phyloP scores from a whole-genome alignment of 2,329 filamentous ascomycete genomes.

The Neonectria neomacrospora region DNA sequence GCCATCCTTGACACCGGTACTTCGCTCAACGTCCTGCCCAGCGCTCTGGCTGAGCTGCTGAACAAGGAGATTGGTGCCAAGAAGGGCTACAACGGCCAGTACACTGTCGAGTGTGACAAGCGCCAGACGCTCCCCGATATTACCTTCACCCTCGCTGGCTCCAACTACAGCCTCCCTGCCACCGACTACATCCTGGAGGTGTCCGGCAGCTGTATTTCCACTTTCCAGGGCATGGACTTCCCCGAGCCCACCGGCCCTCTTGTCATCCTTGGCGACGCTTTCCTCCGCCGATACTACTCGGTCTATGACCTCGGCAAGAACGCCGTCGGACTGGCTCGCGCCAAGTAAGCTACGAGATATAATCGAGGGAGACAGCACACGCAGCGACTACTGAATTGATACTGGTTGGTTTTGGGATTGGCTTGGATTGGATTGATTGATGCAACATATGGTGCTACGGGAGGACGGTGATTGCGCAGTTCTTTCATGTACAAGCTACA shows the following conservation, averaged over 20 bases:
- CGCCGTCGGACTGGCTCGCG: slow-evolving; percentile 87
- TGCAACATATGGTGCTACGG: slow-evolving; percentile 23
- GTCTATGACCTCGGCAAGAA: slow-evolving; percentile 94
- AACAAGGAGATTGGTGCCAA: slow-evolving; percentile 98
- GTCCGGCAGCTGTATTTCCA: slow-evolving; percentile 94
- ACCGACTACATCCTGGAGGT: slow-evolving; percentile 97
- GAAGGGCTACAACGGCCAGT: slow-evolving; percentile 98
- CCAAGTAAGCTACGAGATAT: slow-evolving; percentile 64
- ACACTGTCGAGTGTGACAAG: slow-evolving; percentile 89
- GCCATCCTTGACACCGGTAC: slow-evolving; percentile 98
- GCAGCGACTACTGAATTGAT: slow-evolving; percentile 32
- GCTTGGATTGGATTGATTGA: slow-evolving; percentile 29
- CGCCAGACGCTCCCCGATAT: slow-evolving; percentile 87
- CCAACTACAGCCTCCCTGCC: slow-evolving; percentile 90
- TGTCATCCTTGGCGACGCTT: slow-evolving; percentile 91
- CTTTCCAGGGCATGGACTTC: slow-evolving; percentile 97
- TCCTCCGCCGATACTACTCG: slow-evolving; percentile 89
- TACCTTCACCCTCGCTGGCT: slow-evolving; percentile 87
- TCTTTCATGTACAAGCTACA: slow-evolving; percentile 29
- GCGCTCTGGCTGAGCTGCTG: slow-evolving; percentile 90
- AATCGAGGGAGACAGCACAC: slow-evolving; percentile 34
- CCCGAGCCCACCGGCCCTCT: slow-evolving; percentile 89
- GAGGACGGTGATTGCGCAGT: slow-evolving; percentile 22
- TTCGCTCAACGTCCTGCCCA: slow-evolving; percentile 94
- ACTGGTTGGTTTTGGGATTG: slow-evolving; percentile 28